Conservation (phyloP, 768 basidiomycete genomes). For the Trametes maxima region DNA sequence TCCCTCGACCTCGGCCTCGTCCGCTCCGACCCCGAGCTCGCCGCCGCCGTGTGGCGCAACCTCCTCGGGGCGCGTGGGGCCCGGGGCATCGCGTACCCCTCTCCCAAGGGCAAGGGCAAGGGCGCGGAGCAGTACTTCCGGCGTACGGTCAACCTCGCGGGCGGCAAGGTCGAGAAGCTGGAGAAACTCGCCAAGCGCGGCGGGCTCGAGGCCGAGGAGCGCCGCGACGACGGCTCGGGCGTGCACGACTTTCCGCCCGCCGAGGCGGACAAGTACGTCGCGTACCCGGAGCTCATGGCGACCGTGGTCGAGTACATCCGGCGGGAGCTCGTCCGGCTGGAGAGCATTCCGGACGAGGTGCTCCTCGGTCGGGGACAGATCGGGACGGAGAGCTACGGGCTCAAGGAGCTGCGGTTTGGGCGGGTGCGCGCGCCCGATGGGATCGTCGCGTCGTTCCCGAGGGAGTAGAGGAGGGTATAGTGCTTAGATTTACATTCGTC, state of each 20-base stretch:
- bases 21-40: constrained; percentile 79
- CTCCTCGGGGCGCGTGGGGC: constrained; percentile 85
- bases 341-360: constrained; percentile 49
- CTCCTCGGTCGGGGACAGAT: constrained; percentile 37
- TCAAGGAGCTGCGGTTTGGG: constrained; percentile 38
- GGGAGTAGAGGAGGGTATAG: background rate
- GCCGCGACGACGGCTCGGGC: constrained; percentile 66
- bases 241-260: constrained; percentile 67
- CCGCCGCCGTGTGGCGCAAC: constrained; percentile 90
- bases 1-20: constrained; percentile 79
- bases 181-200: background rate
- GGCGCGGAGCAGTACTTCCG: no score
- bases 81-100: constrained; percentile 54
- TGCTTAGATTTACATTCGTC: background rate
- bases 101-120: no score
- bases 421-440: constrained; percentile 13
- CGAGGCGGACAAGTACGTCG: constrained; percentile 68
- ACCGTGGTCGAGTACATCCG: constrained; percentile 69
- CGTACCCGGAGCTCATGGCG: constrained; percentile 76
- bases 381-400: constrained; percentile 37
- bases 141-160: constrained; percentile 70
- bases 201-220: constrained; percentile 55
- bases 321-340: constrained; percentile 70
- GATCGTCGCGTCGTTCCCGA: background rate
- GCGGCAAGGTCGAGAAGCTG: constrained; percentile 63